Evolutionary conservation across 2,329 filamentous ascomycete genomes (phyloP).

Genomic region (Aspergillus felis): DNA sequence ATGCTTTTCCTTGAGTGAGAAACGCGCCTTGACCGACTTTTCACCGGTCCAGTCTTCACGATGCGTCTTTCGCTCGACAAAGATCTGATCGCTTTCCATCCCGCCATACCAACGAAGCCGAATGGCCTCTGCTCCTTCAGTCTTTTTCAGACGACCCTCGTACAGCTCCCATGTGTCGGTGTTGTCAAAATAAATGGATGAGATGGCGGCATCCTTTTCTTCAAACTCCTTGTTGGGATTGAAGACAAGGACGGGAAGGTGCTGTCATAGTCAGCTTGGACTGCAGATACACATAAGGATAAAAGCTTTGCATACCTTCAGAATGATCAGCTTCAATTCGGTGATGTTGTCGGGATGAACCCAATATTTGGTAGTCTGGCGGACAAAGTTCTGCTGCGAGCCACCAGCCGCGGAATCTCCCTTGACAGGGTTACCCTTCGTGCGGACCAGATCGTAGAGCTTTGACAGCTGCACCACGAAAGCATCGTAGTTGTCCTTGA

Average conservation of each 20-base stretch:
- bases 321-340: conserved; percentile 92
- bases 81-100: conserved; percentile 93
- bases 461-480: conserved; percentile 93
- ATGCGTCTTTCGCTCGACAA: conserved; percentile 96
- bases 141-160: conserved; percentile 91
- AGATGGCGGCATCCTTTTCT: conserved; percentile 84
- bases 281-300: background rate
- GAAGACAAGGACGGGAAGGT: conserved; percentile 94
- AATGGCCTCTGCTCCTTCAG: conserved; percentile 93
- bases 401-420: conserved; percentile 90
- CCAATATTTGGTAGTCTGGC: conserved; percentile 99
- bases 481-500: conserved; percentile 97
- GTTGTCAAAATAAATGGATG: conserved; percentile 98
- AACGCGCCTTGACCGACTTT: conserved; percentile 97
- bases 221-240: conserved; percentile 97
- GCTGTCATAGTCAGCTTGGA: conserved; percentile 40
- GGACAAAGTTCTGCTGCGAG: conserved; percentile 88
- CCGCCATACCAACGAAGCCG: conserved; percentile 96
- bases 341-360: conserved; percentile 98
- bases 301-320: conserved; percentile 58
- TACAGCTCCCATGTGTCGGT: conserved; percentile 91
- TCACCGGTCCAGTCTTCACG: conserved; percentile 99
- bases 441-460: conserved; percentile 91
- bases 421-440: conserved; percentile 84
- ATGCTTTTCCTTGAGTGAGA: conserved; percentile 93